Conservation (phyloP, 257 asterid species). For the Pogostemon cablin region DNA sequence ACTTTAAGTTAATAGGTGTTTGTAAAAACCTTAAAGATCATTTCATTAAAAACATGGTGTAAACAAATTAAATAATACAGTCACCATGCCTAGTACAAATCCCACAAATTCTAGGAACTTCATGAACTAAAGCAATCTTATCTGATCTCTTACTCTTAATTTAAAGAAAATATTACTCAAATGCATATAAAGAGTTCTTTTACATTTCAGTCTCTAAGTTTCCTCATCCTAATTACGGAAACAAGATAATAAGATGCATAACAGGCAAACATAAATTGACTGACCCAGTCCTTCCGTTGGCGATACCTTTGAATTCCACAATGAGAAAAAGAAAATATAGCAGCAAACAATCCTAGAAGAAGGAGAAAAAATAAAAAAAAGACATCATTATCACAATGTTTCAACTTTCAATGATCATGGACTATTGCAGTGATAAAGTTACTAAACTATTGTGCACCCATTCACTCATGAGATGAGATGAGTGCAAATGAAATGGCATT, state of each 20-base stretch:
- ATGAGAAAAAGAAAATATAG: conserved; percentile 69
- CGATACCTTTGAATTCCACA: conserved; percentile 87
- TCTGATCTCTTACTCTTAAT: neutral
- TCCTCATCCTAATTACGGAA: conserved; percentile 3
- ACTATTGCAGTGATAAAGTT: neutral
- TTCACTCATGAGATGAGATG: neutral
- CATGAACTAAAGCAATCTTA: neutral
- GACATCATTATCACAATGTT: neutral
- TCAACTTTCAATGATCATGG: conserved; percentile 17
- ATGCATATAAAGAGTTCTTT: neutral
- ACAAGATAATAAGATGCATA: conserved; percentile 1
- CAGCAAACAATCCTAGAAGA: conserved; percentile 75
- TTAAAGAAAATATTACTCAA: conserved; percentile 9
- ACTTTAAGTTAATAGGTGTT: neutral
- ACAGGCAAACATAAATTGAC: conserved; percentile 37
- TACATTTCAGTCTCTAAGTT: neutral
- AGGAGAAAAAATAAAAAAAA: conserved; percentile 20
- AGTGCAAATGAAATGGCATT: neutral
- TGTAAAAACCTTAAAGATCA: neutral
- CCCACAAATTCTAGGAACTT: neutral
- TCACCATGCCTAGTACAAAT: neutral
- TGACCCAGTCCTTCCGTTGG: conserved; percentile 82
- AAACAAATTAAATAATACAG: neutral
- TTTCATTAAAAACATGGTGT: neutral
- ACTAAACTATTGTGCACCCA: conserved; percentile 1